These are phyloP conservation scores for Nemophila menziesii DNA, from an alignment of 257 asterid species.

Conservation along the genomic window DNA sequence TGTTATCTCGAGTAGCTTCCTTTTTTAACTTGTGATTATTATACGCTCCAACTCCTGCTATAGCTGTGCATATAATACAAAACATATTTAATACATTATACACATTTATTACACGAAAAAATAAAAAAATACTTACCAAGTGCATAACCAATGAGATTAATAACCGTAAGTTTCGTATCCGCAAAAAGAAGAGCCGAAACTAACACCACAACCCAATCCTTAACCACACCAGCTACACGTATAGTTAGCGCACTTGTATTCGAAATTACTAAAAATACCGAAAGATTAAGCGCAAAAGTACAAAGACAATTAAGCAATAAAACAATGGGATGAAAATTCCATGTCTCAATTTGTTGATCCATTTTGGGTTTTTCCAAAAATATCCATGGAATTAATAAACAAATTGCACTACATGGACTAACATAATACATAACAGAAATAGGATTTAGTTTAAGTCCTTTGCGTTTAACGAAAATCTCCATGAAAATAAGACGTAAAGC, in stretches of 20 bases:
- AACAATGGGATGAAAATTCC: slow-evolving; percentile 66
- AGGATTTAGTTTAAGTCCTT: slow-evolving; percentile 88
- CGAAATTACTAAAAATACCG: slow-evolving; percentile 88
- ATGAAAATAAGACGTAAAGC: slow-evolving; percentile 88
- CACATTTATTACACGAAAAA: background rate
- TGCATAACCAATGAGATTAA: slow-evolving; percentile 85
- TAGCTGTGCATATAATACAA: slow-evolving; percentile 51
- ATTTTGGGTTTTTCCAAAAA: slow-evolving; percentile 88
- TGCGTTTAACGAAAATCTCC: slow-evolving; percentile 92
- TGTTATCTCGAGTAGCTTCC: slow-evolving; percentile 49
- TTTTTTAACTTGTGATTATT: slow-evolving; percentile 75
- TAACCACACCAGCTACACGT: slow-evolving; percentile 98
- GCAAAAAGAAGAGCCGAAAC: slow-evolving; percentile 88
- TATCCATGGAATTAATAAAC: slow-evolving; percentile 91
- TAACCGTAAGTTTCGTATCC: slow-evolving; percentile 74
- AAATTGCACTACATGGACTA: slow-evolving; percentile 98
- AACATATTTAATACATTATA: background rate
- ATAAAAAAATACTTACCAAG: slow-evolving; percentile 38
- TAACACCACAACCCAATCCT: slow-evolving; percentile 97
- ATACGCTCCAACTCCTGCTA: slow-evolving; percentile 90
- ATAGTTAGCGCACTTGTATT: slow-evolving; percentile 96
- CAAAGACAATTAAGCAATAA: slow-evolving; percentile 72
- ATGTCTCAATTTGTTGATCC: slow-evolving; percentile 61
- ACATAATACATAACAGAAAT: slow-evolving; percentile 93
- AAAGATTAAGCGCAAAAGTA: slow-evolving; percentile 91